Base-by-base conservation (phyloP, 1,284 basidiomycete species). In the Leccinum griseonigrum region DNA sequence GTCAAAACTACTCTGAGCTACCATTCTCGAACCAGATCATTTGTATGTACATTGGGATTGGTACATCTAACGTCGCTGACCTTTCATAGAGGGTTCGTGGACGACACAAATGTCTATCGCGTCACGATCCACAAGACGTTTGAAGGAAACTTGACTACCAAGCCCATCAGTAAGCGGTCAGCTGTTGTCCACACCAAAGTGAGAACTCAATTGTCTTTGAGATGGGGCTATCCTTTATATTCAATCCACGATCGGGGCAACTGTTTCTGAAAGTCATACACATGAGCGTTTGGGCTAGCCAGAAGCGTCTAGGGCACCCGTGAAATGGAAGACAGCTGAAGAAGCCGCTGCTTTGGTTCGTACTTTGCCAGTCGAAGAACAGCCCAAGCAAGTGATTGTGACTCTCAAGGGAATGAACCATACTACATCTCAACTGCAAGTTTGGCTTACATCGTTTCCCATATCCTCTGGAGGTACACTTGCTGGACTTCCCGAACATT, bases 61-160 rank as follows among this genome's bases (percentile, higher is more conserved):
- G n/a, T 34, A 18, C 60, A 43, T 38, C 10, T 14, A 56, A 28
- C n/a, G 40, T 5, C 29, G 31, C 64, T 68, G 50, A 69, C 62
- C 9, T 63, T 62, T 54, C 55, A 58, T 50, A 26, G 59, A 88
- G 86, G 87, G 97, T 98, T 99, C 74, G 95, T 99, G 66, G 97
- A 99, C 73, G 97, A 99, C 75, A 98, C 97, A 52, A 98, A 98
- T 71, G 97, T 99, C 34, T 99, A 99, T 78, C 95, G 97, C 69
- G 97, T 99, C 60, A 99, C 97, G 8, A 99, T 99, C 73, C 97
- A 99, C 83, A 98, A 98, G 82, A 99, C 97, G 11, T 99, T 99
- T 76, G 97, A 99, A 81, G 97, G 97, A 74, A 99, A 99, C 79
- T 86, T 98, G 85, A 99, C 97, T n/a, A 99, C 97, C 32, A 99